A percentile compares a stretch with the other conserved stretches of the same genome.
phyloP scores from a whole-genome alignment of 2,329 filamentous ascomycete species.

The Xylaria hypoxylon region DNA sequence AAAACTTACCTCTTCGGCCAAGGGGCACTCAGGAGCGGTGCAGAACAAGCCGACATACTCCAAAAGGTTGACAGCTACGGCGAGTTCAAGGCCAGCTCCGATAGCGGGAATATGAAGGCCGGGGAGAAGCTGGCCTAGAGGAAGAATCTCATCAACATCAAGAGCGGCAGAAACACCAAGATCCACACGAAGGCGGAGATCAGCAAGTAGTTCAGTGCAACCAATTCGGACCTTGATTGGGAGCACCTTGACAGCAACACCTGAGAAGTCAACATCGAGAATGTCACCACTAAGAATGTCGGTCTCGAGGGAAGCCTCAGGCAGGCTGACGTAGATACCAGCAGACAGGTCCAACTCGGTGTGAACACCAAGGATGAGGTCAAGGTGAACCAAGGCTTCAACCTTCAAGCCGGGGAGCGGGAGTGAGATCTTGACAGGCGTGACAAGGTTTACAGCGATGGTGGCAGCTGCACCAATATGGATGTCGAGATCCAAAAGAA shows the following conservation, averaged over 20 bases:
- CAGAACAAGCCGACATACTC: constrained; percentile 62
- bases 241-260: constrained; percentile 60
- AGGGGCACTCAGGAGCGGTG: constrained; percentile 52
- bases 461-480: constrained; percentile 58
- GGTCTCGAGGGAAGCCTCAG: constrained; percentile 58
- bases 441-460: constrained; percentile 64
- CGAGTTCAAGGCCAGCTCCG: constrained; percentile 58
- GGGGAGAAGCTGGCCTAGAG: constrained; percentile 41
- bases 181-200: constrained; percentile 63
- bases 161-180: constrained; percentile 56
- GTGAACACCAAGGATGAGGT: constrained; percentile 63
- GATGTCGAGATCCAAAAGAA: constrained; percentile 63
- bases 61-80: constrained; percentile 65
- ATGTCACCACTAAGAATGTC: constrained; percentile 59
- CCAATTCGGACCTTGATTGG: constrained; percentile 59
- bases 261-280: constrained; percentile 61
- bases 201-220: constrained; percentile 60
- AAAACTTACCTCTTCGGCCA: constrained; percentile 51
- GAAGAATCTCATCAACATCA: constrained; percentile 46
- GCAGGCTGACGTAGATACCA: constrained; percentile 64
- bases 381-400: constrained; percentile 62
- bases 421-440: constrained; percentile 58
- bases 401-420: constrained; percentile 57
- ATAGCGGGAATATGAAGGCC: constrained; percentile 47
- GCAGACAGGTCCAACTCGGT: constrained; percentile 63